phyloP scores from a whole-genome alignment of 2,329 filamentous ascomycete genomes.

The Monosporascus sp. region DNA sequence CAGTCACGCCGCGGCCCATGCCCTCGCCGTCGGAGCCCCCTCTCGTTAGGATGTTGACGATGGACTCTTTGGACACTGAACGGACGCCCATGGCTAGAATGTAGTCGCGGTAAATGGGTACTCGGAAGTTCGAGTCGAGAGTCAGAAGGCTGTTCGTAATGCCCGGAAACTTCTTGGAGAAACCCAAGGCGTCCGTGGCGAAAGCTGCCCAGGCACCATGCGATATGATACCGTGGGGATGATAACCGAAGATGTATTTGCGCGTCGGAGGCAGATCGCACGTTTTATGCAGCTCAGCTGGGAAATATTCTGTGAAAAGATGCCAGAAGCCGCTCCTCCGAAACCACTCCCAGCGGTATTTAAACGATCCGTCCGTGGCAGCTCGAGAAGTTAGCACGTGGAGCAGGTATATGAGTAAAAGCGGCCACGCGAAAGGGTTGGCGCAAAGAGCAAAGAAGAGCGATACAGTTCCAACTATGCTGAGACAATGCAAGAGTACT shows the following conservation, averaged over 20 bases:
- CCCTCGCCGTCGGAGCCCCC: slow-evolving; percentile 75
- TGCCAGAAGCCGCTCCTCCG: slow-evolving; percentile 75
- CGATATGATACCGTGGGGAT: slow-evolving; percentile 95
- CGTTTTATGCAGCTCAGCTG: slow-evolving; percentile 80
- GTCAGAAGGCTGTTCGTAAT: slow-evolving; percentile 93
- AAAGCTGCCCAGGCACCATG: slow-evolving; percentile 94
- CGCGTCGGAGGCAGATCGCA: slow-evolving; percentile 70
- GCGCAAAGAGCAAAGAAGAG: slow-evolving; percentile 88
- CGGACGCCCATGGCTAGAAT: slow-evolving; percentile 82
- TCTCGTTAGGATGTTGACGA: slow-evolving; percentile 78
- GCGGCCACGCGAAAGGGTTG: slow-evolving; percentile 87
- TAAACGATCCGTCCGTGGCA: slow-evolving; percentile 68
- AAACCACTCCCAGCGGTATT: slow-evolving; percentile 68
- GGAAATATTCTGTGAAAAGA: slow-evolving; percentile 89
- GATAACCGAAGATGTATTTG: slow-evolving; percentile 96
- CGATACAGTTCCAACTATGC: slow-evolving; percentile 65
- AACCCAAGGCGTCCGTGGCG: slow-evolving; percentile 82
- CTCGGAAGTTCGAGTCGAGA: slow-evolving; percentile 91
- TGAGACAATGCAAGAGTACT: slow-evolving; percentile 68
- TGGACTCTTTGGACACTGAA: slow-evolving; percentile 87
- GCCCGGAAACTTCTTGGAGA: slow-evolving; percentile 81
- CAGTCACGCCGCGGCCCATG: slow-evolving; percentile 93
- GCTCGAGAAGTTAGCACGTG: slow-evolving; percentile 78
- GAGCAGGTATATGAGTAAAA: slow-evolving; percentile 70
- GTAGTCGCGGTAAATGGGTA: slow-evolving; percentile 92